Evolutionary conservation across 148 eudicot species (phyloP), one percentile per base, ranked within the genome.

Genomic region (Arctostaphylos glauca): DNA sequence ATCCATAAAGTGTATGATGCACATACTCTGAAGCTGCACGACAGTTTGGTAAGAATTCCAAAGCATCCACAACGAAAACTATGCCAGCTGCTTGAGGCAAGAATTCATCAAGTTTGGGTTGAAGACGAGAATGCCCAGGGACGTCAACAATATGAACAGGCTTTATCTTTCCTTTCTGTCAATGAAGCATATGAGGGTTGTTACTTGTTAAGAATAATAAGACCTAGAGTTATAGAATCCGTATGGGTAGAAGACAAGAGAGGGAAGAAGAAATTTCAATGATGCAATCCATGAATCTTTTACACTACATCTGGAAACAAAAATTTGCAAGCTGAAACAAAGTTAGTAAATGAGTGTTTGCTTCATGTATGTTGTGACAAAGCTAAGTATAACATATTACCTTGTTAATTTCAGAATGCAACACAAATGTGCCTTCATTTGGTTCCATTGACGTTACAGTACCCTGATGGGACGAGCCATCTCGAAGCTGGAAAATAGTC

Each of bases 381-480:
- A 2, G 71, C 25, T 74, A 50, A 9, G 67, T 19, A 76, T 38
- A 46, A 6, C 6, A 80, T 73, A n/a, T 74, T 89, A 95, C 98
- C 98, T 90, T 91, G 46, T 72, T 79, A 54, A 84, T 80, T 84
- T 95, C 97, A n/a, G 98, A 91, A 84, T 92, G 94, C 74, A 95
- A 89, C 82, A 90, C 89, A 88, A 95, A 95, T 78, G 90, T 92
- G 56, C 92, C 97, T 84, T 95, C 97, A 85, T 95, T 95, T 80
- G 97, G 96, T 50, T 93, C 98, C 97, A 94, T 94, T 68, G 97
- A 94, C 19, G 95, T 94, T 74, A 94, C 97, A 70, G 98, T 93
- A 80, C 98, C 98, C 83, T 89, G 93, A 89, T 93, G 97, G 50
- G 95, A 87, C 75, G 95, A 94, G 38, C 98, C 97, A 92, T 94